Evolutionary conservation across 2,329 filamentous ascomycete species (phyloP).

Genomic region (Ceratocystis smalleyi): DNA sequence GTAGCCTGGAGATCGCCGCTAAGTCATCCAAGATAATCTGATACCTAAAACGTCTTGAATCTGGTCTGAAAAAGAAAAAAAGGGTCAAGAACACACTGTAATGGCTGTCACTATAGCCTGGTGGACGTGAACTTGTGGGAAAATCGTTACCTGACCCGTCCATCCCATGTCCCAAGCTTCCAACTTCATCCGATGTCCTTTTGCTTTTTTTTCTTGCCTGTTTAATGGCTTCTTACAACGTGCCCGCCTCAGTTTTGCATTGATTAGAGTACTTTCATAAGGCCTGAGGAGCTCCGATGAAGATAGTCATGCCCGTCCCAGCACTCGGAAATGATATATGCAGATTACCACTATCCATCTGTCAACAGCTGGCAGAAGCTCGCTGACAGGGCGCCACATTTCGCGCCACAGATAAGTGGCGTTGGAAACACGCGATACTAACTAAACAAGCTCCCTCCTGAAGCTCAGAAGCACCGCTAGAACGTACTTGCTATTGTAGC

Average conservation of each 20-base stretch:
- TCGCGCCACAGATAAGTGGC: no score
- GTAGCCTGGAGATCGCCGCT: background rate
- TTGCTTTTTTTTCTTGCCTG: background rate
- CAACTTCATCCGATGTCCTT: background rate
- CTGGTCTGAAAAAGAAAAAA: background rate
- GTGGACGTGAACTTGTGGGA: background rate
- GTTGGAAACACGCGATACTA: no score
- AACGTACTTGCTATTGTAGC: no score
- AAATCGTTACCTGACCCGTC: background rate
- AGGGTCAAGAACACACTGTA: background rate
- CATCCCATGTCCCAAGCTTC: background rate
- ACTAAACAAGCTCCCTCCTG: no score
- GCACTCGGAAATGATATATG: no score
- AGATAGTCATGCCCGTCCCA: background rate
- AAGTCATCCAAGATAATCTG: background rate
- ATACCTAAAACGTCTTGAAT: constrained; percentile 1
- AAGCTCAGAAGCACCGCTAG: no score
- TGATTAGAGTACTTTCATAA: background rate
- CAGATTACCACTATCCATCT: no score
- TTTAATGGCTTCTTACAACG: background rate
- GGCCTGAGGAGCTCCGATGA: background rate
- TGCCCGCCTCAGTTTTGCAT: background rate
- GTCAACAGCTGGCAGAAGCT: no score
- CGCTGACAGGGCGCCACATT: no score
- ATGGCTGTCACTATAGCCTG: background rate